These are phyloP conservation scores for Penicillium turbatum DNA, from an alignment of 495 filamentous ascomycete species.

Conservation along the genomic window DNA sequence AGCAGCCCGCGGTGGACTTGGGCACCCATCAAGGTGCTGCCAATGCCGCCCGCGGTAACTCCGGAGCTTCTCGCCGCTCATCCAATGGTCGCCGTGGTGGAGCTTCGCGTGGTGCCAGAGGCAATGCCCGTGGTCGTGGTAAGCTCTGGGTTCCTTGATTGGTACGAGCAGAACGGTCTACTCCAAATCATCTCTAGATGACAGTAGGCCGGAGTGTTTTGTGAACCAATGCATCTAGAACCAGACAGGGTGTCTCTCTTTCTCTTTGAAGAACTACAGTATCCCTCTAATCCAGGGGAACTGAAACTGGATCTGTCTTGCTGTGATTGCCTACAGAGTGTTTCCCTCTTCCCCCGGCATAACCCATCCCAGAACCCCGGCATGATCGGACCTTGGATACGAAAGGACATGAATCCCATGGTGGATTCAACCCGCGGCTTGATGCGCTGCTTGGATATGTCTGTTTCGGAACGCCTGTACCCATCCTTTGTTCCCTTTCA, in stretches of 20 bases:
- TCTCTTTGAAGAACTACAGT: conserved; percentile 16
- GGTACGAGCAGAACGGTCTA: conserved; percentile 15
- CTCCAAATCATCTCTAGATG: conserved; percentile 15
- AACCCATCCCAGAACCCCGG: conserved; percentile 8
- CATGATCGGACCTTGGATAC: conserved; percentile 7
- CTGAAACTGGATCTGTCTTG: conserved; percentile 11
- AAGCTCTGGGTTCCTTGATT: conserved; percentile 55
- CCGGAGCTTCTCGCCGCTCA: conserved; percentile 37
- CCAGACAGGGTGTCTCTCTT: conserved; percentile 22
- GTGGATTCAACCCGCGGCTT: conserved; percentile 42
- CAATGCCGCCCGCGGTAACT: conserved; percentile 28
- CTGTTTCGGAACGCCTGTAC: conserved; percentile 6
- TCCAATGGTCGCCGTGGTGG: conserved; percentile 32
- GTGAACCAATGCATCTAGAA: conserved; percentile 21
- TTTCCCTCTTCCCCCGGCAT: conserved; percentile 12
- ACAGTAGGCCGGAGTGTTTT: conserved; percentile 21
- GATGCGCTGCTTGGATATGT: conserved; percentile 14
- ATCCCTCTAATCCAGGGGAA: not conserved
- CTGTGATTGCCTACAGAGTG: conserved; percentile 15
- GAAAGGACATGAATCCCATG: conserved; percentile 47
- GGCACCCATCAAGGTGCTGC: conserved; percentile 34
- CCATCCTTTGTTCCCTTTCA: conserved; percentile 6
- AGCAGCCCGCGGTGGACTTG: conserved; percentile 35
- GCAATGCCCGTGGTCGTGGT: conserved; percentile 42
- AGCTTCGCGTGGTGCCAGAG: conserved; percentile 30